Evolutionary conservation across 768 basidiomycete genomes (phyloP), one percentile per base, ranked within the genome.

Genomic region (Collybia sp.): DNA sequence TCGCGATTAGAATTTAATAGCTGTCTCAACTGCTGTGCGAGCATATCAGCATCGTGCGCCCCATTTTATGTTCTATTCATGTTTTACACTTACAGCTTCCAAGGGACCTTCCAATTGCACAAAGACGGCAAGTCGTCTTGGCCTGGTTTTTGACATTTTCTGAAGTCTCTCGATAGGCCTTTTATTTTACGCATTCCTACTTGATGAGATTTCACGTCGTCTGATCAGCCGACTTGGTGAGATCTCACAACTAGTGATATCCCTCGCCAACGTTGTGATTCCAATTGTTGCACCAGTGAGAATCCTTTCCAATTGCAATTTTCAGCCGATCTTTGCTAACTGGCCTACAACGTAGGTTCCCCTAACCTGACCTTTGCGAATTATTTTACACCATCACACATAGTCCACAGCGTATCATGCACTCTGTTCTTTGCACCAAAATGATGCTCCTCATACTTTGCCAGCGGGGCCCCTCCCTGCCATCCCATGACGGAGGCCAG

Each of bases 301-400:
- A 35, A 16, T 18, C 13, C n/a, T 19, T 1, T n/a, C 13, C n/a
- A 35, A 3, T 1, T 9, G 16, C 42, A 20, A 16, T 32, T 8
- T 30, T 10, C 13, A 4, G 32, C 38, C 59, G 0, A 55, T 58
- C 31, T 64, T 69, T 39, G 66, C 67, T 20, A 72, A 70, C 41
- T 72, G 71, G 72, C 62, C 72, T 18, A 67, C 66, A 43, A 67
- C 69, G 70, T 71, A 48, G 19, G 66, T 58, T 10, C 18, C 16
- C 5, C 17, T 39, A 16, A 25, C 25, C 25, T 4, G 25, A 25
- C 25, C 8, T 25, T 25, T 25, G 4, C 8, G 25, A 8, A 25
- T 8, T 25, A 25, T 25, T 25, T 25, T 25, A 25, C 25, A 25
- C 25, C 25, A 25, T 25, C 25, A 25, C 25, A 19, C 19, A 15